Evolutionary conservation across 139 green algal species (phyloP).

Genomic region (Auxenochlorella pyrenoidosa): DNA sequence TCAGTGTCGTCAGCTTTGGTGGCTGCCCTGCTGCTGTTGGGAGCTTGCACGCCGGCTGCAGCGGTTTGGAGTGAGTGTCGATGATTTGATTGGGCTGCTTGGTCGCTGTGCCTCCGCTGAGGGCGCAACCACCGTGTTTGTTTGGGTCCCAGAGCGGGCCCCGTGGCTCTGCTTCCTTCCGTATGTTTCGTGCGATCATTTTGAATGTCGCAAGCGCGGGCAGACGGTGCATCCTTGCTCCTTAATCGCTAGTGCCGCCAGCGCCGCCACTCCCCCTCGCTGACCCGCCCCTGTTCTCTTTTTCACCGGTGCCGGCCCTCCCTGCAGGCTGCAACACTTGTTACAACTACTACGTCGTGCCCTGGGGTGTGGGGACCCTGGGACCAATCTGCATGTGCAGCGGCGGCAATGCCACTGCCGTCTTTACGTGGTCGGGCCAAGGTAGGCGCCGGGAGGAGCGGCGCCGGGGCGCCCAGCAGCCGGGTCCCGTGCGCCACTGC

Average conservation of each 20-base stretch:
- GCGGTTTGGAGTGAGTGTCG: neutral
- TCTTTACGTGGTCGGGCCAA: neutral
- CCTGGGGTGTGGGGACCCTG: neutral
- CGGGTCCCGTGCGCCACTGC: neutral
- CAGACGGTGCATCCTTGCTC: neutral
- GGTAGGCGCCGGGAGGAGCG: neutral
- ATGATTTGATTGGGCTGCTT: neutral
- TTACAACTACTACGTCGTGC: neutral
- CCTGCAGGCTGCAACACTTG: conserved; percentile 2
- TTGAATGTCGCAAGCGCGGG: too few species aligned
- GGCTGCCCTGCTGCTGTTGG: neutral
- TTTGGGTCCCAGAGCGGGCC: too few species aligned
- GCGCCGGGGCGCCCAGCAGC: neutral
- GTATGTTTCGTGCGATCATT: too few species aligned
- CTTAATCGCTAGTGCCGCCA: neutral
- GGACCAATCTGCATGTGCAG: conserved; percentile 27
- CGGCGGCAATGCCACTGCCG: conserved; percentile 20
- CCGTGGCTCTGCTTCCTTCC: too few species aligned
- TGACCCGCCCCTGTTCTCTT: too few species aligned
- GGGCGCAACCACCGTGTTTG: too few species aligned
- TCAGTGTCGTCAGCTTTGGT: neutral
- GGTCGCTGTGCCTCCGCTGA: too few species aligned
- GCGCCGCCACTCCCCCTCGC: neutral
- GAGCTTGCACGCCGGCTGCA: neutral
- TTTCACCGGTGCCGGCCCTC: too few species aligned